Base-by-base conservation (phyloP, 192 early-diverging fungal species). In the Chytriomyces hyalinus region DNA sequence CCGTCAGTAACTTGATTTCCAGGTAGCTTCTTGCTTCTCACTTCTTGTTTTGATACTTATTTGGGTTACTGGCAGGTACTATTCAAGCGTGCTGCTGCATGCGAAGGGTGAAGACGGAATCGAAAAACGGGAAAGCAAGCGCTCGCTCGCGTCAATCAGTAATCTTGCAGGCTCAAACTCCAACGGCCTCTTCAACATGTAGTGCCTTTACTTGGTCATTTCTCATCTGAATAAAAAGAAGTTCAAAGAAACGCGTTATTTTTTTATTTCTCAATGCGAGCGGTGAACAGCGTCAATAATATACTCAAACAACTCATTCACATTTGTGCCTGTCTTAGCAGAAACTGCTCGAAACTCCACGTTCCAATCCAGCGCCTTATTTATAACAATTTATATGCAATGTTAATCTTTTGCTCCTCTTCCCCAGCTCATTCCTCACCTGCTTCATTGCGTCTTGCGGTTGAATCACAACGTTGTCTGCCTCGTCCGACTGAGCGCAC, bases 261-360 rank as follows among this genome's bases (percentile, higher is more conserved):
- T 36, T 1, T 3, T 36, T 2, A 36, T 36, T 36, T 36, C 2
- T 36, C 36, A 36, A 36, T 36, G 36, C 36, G 36, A 36, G 36
- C 36, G 36, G 36, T 57, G 53, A 57, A 57, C 53, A n/a, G 53
- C 13, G 48, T 66, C 72, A 8, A 80, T 17, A n/a, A 83, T 49
- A 15, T 78, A 64, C 11, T 88, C 85, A 70, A 88, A 89, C 44
- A 89, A 70, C 61, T 89, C 88, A 15, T 65, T 61, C n/a, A 88
- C 82, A 65, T 85, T 85, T 44, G 79, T 82, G 6, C 88, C 88
- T 36, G 84, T 80, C 64, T 89, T 89, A 46, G 85, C 60, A 3
- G 85, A 87, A 20, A 87, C 86, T 15, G 87, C 64, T 22, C 80
- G 67, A 67, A 85, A 88, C 62, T 85, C 86, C 7, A 86, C 75